phyloP scores from a whole-genome alignment of 139 green algal genomes.

The Nannochloris sp. region DNA sequence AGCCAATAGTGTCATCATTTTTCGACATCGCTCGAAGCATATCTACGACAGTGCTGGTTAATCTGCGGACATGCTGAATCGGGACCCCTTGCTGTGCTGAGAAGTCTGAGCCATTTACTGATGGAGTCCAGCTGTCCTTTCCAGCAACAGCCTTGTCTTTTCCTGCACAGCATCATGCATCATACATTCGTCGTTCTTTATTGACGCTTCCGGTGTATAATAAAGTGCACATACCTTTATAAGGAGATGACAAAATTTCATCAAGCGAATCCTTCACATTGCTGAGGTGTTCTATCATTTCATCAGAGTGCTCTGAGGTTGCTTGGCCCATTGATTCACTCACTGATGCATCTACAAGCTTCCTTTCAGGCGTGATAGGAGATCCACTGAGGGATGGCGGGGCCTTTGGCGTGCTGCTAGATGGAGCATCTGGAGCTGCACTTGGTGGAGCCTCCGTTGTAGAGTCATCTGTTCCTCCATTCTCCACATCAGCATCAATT shows the following conservation, averaged over 20 bases:
- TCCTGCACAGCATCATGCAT: too few species aligned
- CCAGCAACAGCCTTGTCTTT: neutral
- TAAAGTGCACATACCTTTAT: neutral
- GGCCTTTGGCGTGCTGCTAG: too few species aligned
- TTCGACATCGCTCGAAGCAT: slow-evolving; percentile 19
- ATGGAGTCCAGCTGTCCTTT: neutral
- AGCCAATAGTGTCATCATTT: neutral
- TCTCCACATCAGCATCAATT: too few species aligned
- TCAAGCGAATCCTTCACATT: neutral
- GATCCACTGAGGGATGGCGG: too few species aligned
- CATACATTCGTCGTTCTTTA: too few species aligned
- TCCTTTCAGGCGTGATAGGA: too few species aligned
- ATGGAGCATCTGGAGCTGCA: too few species aligned
- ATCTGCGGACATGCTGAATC: slow-evolving; percentile 15
- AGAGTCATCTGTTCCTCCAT: too few species aligned
- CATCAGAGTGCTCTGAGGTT: neutral
- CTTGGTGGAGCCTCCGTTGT: too few species aligned
- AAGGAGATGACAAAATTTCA: neutral
- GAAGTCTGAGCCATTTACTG: slow-evolving; percentile 21
- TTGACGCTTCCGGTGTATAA: too few species aligned
- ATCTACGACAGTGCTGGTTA: slow-evolving; percentile 28
- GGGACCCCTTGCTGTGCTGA: slow-evolving; percentile 6
- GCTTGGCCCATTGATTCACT: too few species aligned
- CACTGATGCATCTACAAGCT: too few species aligned
- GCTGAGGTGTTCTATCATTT: neutral